These are phyloP conservation scores for Ensete glaucum DNA, from an alignment of 176 grass and related monocot species.

Conservation along the genomic window DNA sequence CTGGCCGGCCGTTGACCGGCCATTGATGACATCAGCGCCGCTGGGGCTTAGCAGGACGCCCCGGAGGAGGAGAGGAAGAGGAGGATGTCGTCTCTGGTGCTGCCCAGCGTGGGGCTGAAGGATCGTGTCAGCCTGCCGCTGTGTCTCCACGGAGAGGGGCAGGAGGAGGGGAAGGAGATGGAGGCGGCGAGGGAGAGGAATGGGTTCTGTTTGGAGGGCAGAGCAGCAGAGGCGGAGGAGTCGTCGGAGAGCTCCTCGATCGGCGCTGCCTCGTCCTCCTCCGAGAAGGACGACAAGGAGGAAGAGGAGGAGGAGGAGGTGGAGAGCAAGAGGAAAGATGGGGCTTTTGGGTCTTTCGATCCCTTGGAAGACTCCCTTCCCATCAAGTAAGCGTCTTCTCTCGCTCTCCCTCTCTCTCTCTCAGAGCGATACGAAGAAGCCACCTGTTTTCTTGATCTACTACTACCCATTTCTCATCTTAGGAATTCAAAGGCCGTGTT, in stretches of 20 bases:
- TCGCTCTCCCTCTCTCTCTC: not conserved
- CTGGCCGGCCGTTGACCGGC: not conserved
- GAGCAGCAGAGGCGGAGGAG: slow-evolving; percentile 16
- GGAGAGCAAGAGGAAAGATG: slow-evolving; percentile 7
- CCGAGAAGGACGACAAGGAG: slow-evolving; percentile 19
- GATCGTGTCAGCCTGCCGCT: not conserved
- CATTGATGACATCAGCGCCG: slow-evolving; percentile 3
- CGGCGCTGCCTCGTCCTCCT: slow-evolving; percentile 28
- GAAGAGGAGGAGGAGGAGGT: slow-evolving; percentile 28
- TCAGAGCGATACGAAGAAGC: too few relatives aligned
- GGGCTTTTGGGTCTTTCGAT: slow-evolving; percentile 36
- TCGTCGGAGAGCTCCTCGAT: slow-evolving; percentile 39
- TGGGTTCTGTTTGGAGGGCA: slow-evolving; percentile 25
- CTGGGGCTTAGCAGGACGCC: not conserved
- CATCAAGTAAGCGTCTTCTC: slow-evolving; percentile 32
- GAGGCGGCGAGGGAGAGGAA: not conserved
- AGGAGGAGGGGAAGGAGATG: slow-evolving; percentile 13
- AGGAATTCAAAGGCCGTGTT: too few relatives aligned
- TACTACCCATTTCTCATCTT: too few relatives aligned
- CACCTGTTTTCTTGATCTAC: too few relatives aligned
- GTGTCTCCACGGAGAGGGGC: slow-evolving; percentile 10
- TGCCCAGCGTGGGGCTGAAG: slow-evolving; percentile 1
- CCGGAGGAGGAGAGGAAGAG: not conserved
- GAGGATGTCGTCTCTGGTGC: slow-evolving; percentile 13
- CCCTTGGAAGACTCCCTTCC: slow-evolving; percentile 65